Conservation (phyloP, 108 stramenopile genomes). For the Mayamaea pseudoterrestris region DNA sequence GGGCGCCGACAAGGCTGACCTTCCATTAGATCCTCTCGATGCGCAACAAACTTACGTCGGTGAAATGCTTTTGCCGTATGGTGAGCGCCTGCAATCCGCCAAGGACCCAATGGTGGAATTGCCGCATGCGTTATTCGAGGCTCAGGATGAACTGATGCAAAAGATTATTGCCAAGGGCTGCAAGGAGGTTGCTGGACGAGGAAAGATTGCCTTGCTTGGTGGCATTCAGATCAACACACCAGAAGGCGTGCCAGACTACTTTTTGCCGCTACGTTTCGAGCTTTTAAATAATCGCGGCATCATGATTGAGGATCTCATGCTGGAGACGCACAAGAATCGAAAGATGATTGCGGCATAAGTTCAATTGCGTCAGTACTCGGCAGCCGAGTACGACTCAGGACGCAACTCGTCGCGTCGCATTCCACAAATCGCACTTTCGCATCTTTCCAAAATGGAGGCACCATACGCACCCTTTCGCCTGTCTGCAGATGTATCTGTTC, state of each 20-base stretch:
- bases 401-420: no score
- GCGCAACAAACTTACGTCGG: slow-evolving; percentile 44
- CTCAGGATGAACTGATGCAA: slow-evolving; percentile 30
- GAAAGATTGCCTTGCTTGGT: slow-evolving; percentile 36
- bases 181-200: slow-evolving; percentile 27
- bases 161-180: slow-evolving; percentile 37
- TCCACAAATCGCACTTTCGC: no score
- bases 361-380: no score
- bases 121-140: slow-evolving; percentile 35
- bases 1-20: not conserved
- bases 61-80: slow-evolving; percentile 29
- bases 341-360: no score
- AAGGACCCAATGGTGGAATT: slow-evolving; percentile 31
- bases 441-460: no score
- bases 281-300: slow-evolving; percentile 6
- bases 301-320: slow-evolving; percentile 7
- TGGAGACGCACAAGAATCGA: slow-evolving; percentile 9
- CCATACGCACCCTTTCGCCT: no score
- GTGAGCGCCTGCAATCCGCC: slow-evolving; percentile 25
- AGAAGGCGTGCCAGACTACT: slow-evolving; percentile 14
- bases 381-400: no score
- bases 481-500: no score
- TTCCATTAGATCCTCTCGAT: slow-evolving; percentile 22
- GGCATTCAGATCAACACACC: slow-evolving; percentile 31
- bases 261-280: slow-evolving; percentile 23